Evolutionary conservation across 192 early-diverging fungal species (phyloP).

Genomic region (Linnemannia zychae): DNA sequence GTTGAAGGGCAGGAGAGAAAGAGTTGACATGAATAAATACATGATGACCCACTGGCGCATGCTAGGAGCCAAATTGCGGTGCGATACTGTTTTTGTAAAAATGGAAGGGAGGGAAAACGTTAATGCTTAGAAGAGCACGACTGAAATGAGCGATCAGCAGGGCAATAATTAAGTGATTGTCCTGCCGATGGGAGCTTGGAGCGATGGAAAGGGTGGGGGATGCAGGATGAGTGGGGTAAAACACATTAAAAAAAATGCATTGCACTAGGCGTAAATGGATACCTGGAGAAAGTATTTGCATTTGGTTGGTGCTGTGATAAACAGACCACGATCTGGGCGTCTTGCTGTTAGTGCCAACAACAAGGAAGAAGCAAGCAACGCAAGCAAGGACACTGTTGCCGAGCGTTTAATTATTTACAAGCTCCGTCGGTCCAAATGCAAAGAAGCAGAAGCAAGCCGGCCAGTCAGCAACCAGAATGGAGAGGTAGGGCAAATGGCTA

Average conservation of each 20-base stretch:
- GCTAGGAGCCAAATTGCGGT: neutral
- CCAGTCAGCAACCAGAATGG: neutral
- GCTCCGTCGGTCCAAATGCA: constrained; percentile 8
- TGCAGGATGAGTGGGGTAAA: neutral
- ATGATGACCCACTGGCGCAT: too few species aligned
- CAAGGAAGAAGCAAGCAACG: neutral
- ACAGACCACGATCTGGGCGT: too few species aligned
- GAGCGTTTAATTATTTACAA: neutral
- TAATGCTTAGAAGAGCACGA: neutral
- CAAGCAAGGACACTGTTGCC: neutral
- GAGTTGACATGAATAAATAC: too few species aligned
- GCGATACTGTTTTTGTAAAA: neutral
- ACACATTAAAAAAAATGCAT: too few species aligned
- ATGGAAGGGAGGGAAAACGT: constrained; percentile 7
- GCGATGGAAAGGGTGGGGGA: neutral
- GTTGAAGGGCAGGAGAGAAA: too few species aligned
- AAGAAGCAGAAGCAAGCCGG: neutral
- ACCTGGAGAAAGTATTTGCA: too few species aligned
- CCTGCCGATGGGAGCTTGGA: neutral
- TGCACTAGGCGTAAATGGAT: too few species aligned
- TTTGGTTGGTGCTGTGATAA: too few species aligned
- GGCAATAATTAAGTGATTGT: neutral
- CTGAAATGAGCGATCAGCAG: neutral
- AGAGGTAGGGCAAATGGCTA: neutral
- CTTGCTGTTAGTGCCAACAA: too few species aligned